Evolutionary conservation across 257 asterid species (phyloP).

Genomic region (Solanum dulcamara): DNA sequence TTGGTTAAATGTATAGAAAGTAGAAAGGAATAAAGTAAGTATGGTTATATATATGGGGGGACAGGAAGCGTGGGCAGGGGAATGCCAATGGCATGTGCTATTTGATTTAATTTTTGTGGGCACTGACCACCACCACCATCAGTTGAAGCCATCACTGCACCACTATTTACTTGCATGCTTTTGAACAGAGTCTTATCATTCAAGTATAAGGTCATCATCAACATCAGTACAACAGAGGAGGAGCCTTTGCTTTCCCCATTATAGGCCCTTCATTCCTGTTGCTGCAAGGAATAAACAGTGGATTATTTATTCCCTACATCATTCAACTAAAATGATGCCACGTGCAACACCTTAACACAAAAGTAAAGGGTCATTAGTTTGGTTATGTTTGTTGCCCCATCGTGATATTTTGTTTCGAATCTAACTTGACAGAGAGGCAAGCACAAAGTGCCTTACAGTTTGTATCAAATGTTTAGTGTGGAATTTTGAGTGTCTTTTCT

Average conservation of each 20-base stretch:
- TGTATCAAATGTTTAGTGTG: background rate
- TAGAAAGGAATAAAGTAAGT: background rate
- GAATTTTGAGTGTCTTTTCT: background rate
- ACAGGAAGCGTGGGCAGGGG: constrained; percentile 20
- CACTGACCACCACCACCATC: constrained; percentile 1
- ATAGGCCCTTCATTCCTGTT: background rate
- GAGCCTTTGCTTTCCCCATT: background rate
- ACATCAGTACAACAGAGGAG: background rate
- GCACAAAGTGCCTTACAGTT: background rate
- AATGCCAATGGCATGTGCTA: constrained; percentile 16
- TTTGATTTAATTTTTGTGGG: constrained; percentile 8
- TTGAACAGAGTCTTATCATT: background rate
- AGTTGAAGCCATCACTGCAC: background rate
- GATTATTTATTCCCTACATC: background rate
- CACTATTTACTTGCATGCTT: constrained; percentile 6
- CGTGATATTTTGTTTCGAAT: background rate
- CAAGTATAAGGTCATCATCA: background rate
- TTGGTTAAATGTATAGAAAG: background rate
- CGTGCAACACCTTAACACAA: background rate
- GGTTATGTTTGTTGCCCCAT: background rate
- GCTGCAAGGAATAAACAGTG: background rate
- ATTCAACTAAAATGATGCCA: background rate
- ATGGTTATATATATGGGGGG: constrained; percentile 10
- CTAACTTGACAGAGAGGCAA: background rate
- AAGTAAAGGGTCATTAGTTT: background rate